Base-by-base conservation (phyloP, 495 filamentous ascomycete species). In the Xylaria nigripes region DNA sequence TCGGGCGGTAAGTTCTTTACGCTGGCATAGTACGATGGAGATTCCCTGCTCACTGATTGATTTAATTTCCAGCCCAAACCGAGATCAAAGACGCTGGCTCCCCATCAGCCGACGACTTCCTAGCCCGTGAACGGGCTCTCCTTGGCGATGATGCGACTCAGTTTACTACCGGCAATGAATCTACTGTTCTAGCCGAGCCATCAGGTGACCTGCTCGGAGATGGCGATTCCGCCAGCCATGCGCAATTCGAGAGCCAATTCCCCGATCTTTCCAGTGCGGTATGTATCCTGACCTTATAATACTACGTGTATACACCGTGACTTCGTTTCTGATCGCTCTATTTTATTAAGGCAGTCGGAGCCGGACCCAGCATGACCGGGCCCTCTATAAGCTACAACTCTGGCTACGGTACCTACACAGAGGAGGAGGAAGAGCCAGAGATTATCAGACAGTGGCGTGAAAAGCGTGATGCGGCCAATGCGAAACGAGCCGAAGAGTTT, bases 401-500 rank as follows among this genome's bases (percentile, higher is more conserved):
- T 58, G 78, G 77, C 74, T 87, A 74, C 65, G 51, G 69, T 19
- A 55, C 79, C 44, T 77, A 74, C 42, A 61, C 64, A 13, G 71
- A 76, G 36, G 75, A 84, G 23, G 90, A 95, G 60, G 83, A 86
- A 61, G 93, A 98, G 68, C 80, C 93, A 5, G 89, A 94, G 61
- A 83, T 91, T 3, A 85, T 96, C 67, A 85, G 82, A 61, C 76
- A 89, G 75, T 99, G 93, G 94, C 88, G 94, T 62, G 87, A 90
- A 69, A 86, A 86, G 61, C 86, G 93, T 54, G 86, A 90, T 59
- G 81, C 85, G 13, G 77, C 79, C 57, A 81, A 91, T 51, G 75
- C 85, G 54, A 86, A 86, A 64, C 87, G 89, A 56, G 85, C 84
- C 43, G 82, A 90, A 67, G 76, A 86, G 61, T 89, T 89, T 36